A percentile compares a stretch with the other conserved stretches of the same genome.
phyloP scores from a whole-genome alignment of 768 basidiomycete species.

The Podaxis mareebaensis region DNA sequence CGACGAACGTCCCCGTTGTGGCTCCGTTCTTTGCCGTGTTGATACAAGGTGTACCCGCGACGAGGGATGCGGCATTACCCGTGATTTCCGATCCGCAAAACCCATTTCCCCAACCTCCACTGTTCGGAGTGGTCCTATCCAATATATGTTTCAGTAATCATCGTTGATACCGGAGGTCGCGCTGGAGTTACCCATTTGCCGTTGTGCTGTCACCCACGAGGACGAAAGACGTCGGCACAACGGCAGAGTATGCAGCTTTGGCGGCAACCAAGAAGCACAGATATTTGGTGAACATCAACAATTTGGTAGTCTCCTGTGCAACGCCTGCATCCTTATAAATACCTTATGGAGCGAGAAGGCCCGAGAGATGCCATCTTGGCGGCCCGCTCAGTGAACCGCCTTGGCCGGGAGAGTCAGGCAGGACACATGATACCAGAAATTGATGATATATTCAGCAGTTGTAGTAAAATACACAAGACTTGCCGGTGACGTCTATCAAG shows the following conservation, averaged over 20 bases:
- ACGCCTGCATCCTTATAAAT: background rate
- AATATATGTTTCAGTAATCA: background rate
- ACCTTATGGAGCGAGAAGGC: background rate
- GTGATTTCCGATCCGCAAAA: constrained; percentile 36
- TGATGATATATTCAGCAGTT: constrained; percentile 4
- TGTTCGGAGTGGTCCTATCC: constrained; percentile 33
- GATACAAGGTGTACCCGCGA: constrained; percentile 34
- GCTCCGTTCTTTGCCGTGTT: constrained; percentile 43
- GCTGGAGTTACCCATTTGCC: constrained; percentile 31
- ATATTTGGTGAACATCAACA: background rate
- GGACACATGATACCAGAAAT: background rate
- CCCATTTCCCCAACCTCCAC: constrained; percentile 44
- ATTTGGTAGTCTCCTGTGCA: background rate
- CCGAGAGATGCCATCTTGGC: background rate
- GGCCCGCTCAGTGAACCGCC: background rate
- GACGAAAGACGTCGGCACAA: constrained; percentile 33
- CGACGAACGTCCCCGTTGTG: constrained; percentile 41
- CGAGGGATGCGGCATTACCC: constrained; percentile 33
- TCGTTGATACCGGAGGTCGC: background rate
- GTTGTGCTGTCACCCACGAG: constrained; percentile 44
- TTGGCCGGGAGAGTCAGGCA: background rate
- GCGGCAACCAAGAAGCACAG: background rate
- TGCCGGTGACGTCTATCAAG: background rate
- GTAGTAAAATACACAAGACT: background rate
- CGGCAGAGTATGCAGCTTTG: constrained; percentile 1